A percentile compares a stretch with the other conserved stretches of the same genome.
Conservation (phyloP, 2,329 filamentous ascomycete species). For the Colletotrichum abscissum region DNA sequence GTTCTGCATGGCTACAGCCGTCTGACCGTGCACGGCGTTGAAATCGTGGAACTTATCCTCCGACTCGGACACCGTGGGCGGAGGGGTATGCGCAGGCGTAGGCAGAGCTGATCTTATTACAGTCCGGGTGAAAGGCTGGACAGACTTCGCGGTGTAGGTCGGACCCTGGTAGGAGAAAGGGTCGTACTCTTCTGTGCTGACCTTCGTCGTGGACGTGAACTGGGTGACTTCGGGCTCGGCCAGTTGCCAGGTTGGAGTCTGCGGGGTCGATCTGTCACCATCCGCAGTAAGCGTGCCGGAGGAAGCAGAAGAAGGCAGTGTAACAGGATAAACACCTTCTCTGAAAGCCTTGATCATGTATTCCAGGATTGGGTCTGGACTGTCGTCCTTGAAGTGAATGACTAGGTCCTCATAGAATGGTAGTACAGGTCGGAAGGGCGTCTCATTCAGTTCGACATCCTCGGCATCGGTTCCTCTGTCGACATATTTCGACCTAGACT, state of each 20-base stretch:
- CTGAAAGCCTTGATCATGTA: constrained; percentile 60
- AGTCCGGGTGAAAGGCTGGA: not conserved
- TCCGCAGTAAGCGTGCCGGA: constrained; percentile 20
- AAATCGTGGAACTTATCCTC: constrained; percentile 59
- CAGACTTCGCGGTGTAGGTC: constrained; percentile 3
- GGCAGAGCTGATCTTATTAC: constrained; percentile 49
- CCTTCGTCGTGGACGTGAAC: constrained; percentile 21
- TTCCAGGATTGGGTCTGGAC: constrained; percentile 55
- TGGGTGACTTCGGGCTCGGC: constrained; percentile 12
- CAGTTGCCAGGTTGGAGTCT: constrained; percentile 12
- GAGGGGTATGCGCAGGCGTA: constrained; percentile 57
- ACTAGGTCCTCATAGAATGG: constrained; percentile 67
- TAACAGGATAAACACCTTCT: constrained; percentile 48
- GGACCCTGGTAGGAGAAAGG: constrained; percentile 52
- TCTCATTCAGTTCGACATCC: constrained; percentile 37
- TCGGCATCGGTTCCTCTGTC: constrained; percentile 43
- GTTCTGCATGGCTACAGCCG: constrained; percentile 67
- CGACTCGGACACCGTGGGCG: constrained; percentile 42
- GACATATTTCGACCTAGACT: constrained; percentile 39
- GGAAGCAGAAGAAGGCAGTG: not conserved
- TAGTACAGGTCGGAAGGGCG: constrained; percentile 57
- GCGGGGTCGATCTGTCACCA: constrained; percentile 9
- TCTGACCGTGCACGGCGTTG: constrained; percentile 51
- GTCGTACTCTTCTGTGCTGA: constrained; percentile 55
- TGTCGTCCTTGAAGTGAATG: constrained; percentile 62